Base-by-base conservation (phyloP, 75 land plant species). In the Chamaecyparis obtusa region DNA sequence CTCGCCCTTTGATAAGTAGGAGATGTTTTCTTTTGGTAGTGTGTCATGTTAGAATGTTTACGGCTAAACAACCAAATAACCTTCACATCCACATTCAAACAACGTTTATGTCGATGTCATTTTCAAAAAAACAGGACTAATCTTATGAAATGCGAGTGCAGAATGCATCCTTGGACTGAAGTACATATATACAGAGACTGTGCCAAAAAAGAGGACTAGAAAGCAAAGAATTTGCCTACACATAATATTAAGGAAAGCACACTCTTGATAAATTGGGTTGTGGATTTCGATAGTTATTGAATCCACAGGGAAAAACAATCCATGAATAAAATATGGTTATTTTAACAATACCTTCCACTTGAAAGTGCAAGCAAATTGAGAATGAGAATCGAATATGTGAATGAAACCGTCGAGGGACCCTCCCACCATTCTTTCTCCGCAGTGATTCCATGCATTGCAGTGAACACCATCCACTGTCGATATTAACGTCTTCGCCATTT, bases 371-470 rank as follows among this genome's bases (percentile, higher is more conserved):
- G 89, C 82, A 72, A 91, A 85, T 85, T 89, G 82, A 10, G 95
- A 89, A 55, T 88, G 85, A 5, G 94, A 84, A 44, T 93, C 94
- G 88, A 88, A 90, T 87, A 95, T 85, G 87, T 92, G 64, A 49
- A 93, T 64, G 44, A 89, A 71, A 19, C 96, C 96, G 83, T 92
- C 93, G 69, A 6, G n/a, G 36, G 86, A 88, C 39, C 91, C 96
- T 21, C 90, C 56, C 85, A 93, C 93, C 48, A 95, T 49, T 83
- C 96, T 71, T 46, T 88, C 89, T 71, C 92, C 90, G 82, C 87
- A 77, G 90, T 90, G 92, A 86, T 92, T 95, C 96, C 96, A 95
- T 7, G 92, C 51, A 2, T 92, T 88, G 90, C 94, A 93, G 5
- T 54, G 44, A 5, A 92, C 90, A 9, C 92, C 94, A 76, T 85